A percentile compares a stretch with the other conserved stretches of the same genome.
These are phyloP conservation scores for Rostrohypoxylon terebratum DNA, from an alignment of 495 filamentous ascomycete genomes.

Conservation along the genomic window DNA sequence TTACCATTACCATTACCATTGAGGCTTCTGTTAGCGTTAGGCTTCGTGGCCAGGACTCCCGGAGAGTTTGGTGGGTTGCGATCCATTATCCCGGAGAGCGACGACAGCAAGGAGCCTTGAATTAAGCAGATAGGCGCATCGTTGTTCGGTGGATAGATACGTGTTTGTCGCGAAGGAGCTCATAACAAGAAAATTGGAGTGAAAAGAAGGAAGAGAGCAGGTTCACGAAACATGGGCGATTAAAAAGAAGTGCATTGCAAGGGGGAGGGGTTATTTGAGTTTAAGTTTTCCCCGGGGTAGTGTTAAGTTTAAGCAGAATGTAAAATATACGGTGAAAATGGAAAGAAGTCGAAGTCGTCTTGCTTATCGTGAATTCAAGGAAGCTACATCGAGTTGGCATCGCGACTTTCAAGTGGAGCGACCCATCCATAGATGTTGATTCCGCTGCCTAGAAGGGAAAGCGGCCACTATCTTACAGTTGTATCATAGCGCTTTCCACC, in stretches of 20 bases:
- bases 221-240: conserved; percentile 1
- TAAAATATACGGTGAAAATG: conserved; percentile 24
- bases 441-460: conserved; percentile 33
- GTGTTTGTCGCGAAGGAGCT: conserved; percentile 27
- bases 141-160: conserved; percentile 22
- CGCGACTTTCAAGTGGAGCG: conserved; percentile 36
- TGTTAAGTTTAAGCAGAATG: conserved; percentile 26
- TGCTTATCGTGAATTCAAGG: conserved; percentile 33
- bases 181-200: conserved; percentile 26
- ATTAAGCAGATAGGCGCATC: conserved; percentile 34
- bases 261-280: conserved; percentile 12
- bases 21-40: conserved; percentile 45
- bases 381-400: conserved; percentile 32
- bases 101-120: conserved; percentile 20
- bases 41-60: conserved; percentile 41
- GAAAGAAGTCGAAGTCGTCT: conserved; percentile 29
- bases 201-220: not conserved
- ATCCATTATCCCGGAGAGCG: conserved; percentile 43
- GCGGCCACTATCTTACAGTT: conserved; percentile 28
- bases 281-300: conserved; percentile 17
- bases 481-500: conserved; percentile 22
- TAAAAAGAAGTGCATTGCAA: not conserved
- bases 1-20: conserved; percentile 17
- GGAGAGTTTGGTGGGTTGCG: conserved; percentile 32
- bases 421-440: conserved; percentile 42